These are phyloP conservation scores for Diplodia sapinea DNA, from an alignment of 2,329 filamentous ascomycete genomes.

Conservation along the genomic window DNA sequence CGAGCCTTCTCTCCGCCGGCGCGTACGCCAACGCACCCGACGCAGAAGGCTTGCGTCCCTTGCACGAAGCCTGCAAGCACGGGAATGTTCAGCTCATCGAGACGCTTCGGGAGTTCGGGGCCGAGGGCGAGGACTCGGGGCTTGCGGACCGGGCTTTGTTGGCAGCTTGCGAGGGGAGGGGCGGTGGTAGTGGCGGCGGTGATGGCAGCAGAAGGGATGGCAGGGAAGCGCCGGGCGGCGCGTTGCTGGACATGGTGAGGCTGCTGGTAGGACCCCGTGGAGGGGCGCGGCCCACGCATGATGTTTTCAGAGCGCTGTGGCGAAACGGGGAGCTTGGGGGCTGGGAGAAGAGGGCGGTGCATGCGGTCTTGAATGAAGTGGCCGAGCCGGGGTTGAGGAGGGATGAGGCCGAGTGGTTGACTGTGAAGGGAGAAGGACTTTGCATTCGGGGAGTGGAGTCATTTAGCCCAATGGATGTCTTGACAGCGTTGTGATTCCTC, in stretches of 20 bases:
- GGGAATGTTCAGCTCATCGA: not conserved
- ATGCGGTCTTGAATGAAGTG: not conserved
- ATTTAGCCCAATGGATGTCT: no score
- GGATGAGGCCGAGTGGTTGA: slow-evolving; percentile 18
- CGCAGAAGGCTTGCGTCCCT: not conserved
- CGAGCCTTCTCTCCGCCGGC: not conserved
- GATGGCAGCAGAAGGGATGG: no score
- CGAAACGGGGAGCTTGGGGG: not conserved
- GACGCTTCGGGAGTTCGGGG: no score
- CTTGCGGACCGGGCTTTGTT: no score
- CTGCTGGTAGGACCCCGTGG: not conserved
- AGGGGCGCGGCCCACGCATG: not conserved
- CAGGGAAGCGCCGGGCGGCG: no score
- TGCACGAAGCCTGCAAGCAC: not conserved
- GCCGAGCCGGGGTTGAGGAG: not conserved
- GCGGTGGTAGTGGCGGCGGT: no score
- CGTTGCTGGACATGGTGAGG: not conserved
- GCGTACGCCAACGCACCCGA: not conserved
- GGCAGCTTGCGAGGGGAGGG: no score
- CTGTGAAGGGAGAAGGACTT: not conserved
- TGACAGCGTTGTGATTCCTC: no score
- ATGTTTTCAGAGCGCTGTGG: slow-evolving; percentile 5
- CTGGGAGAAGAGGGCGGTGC: slow-evolving; percentile 7
- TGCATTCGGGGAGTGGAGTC: no score
- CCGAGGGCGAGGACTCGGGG: no score